Conservation (phyloP, 495 filamentous ascomycete genomes). For the Xylaria cubensis region DNA sequence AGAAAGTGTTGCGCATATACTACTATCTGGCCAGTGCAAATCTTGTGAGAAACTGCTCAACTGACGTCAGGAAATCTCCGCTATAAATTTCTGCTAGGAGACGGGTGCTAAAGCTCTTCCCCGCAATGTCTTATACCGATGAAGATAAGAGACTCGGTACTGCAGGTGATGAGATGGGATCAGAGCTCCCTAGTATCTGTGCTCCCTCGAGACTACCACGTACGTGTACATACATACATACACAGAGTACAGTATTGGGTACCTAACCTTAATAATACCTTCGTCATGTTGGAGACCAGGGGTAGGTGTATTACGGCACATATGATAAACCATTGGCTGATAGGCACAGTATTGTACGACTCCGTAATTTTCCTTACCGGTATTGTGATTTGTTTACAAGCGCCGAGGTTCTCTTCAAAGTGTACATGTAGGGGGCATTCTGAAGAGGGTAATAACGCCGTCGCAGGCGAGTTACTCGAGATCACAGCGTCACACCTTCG, state of each 20-base stretch:
- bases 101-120: slow-evolving; percentile 10
- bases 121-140: slow-evolving; percentile 21
- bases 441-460: slow-evolving; percentile 22
- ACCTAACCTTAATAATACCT: slow-evolving; percentile 10
- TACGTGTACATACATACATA: too few relatives aligned
- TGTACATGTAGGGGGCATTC: slow-evolving; percentile 1
- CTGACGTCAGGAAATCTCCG: slow-evolving; percentile 23
- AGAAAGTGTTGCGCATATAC: background rate
- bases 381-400: background rate
- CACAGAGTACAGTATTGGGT: too few relatives aligned
- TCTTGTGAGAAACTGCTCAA: background rate
- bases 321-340: background rate
- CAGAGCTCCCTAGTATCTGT: slow-evolving; percentile 16
- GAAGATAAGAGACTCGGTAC: slow-evolving; percentile 15
- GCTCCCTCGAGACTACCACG: background rate
- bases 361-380: background rate
- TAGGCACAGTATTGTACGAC: background rate
- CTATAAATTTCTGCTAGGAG: slow-evolving; percentile 9
- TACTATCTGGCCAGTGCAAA: slow-evolving; percentile 1
- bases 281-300: slow-evolving; percentile 1
- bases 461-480: slow-evolving; percentile 14
- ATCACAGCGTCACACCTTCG: slow-evolving; percentile 7
- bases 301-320: background rate
- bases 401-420: slow-evolving; percentile 5
- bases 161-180: slow-evolving; percentile 18